phyloP scores from a whole-genome alignment of 2,329 filamentous ascomycete genomes.

The Endocalyx cinctus region DNA sequence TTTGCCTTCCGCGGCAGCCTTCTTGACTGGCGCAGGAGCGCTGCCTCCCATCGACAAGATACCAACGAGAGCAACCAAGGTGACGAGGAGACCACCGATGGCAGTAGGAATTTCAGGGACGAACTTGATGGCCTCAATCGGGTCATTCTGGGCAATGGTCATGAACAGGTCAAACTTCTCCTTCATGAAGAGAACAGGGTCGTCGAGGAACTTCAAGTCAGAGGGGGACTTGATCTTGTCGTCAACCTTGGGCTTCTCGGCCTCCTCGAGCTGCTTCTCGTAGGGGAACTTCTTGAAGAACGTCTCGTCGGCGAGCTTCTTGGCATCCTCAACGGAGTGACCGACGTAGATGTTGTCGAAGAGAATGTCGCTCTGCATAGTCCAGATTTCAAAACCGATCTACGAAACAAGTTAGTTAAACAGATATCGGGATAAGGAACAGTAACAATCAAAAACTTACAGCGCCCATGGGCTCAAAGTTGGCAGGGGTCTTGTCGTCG shows the following conservation, averaged over 20 bases:
- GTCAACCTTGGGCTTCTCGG: constrained; percentile 70
- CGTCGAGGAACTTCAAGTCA: constrained; percentile 84
- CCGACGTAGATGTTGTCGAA: constrained; percentile 99
- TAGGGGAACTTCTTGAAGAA: constrained; percentile 83
- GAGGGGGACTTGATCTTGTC: constrained; percentile 63
- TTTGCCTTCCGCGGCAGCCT: constrained; percentile 60
- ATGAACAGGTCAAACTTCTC: constrained; percentile 94
- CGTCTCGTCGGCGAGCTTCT: constrained; percentile 82
- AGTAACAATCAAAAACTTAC: constrained; percentile 52
- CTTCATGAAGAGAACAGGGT: constrained; percentile 81
- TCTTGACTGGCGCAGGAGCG: constrained; percentile 68
- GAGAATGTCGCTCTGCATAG: constrained; percentile 97
- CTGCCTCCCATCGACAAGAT: constrained; percentile 60
- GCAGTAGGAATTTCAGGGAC: constrained; percentile 88
- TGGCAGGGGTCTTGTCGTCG: constrained; percentile 93
- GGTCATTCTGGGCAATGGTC: constrained; percentile 74
- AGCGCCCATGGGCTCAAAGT: constrained; percentile 97
- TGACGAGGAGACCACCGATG: constrained; percentile 65
- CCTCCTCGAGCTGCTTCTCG: constrained; percentile 76
- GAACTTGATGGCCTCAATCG: constrained; percentile 78
- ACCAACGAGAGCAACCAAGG: constrained; percentile 66
- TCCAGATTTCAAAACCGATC: constrained; percentile 99
- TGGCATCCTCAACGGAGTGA: constrained; percentile 89
- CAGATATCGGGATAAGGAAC: neutral
- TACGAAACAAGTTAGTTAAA: constrained; percentile 30